Conservation (phyloP, 2,329 filamentous ascomycete species). For the Cladosporium sp. region DNA sequence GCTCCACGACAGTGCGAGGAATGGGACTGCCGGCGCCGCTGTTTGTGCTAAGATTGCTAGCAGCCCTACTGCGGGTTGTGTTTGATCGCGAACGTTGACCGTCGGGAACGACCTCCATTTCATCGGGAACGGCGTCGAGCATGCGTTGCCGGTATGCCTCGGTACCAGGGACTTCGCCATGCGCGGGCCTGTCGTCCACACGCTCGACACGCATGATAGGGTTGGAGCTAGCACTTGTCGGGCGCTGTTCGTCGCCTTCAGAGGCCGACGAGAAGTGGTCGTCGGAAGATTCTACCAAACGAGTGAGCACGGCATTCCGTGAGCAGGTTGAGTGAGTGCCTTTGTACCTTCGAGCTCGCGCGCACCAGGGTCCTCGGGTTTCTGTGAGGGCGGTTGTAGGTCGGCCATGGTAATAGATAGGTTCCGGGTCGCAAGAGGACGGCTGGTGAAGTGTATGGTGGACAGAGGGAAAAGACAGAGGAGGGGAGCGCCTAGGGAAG, state of each 20-base stretch:
- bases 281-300: slow-evolving; percentile 37
- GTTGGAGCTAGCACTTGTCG: slow-evolving; percentile 33
- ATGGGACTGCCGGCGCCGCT: slow-evolving; percentile 43
- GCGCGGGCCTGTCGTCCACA: slow-evolving; percentile 51
- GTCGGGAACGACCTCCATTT: slow-evolving; percentile 53
- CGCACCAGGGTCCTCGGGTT: slow-evolving; percentile 24
- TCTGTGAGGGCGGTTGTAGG: slow-evolving; percentile 25
- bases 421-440: no score
- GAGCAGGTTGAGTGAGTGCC: not conserved
- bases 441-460: not conserved
- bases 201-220: slow-evolving; percentile 58
- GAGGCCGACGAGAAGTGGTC: slow-evolving; percentile 62
- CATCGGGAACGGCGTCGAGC: slow-evolving; percentile 57
- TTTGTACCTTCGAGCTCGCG: slow-evolving; percentile 20
- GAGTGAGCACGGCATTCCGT: not conserved
- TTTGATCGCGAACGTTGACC: slow-evolving; percentile 35
- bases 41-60: slow-evolving; percentile 33
- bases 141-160: slow-evolving; percentile 52
- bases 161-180: slow-evolving; percentile 59
- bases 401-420: slow-evolving; percentile 21
- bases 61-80: slow-evolving; percentile 29
- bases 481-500: not conserved
- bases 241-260: slow-evolving; percentile 42
- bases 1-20: slow-evolving; percentile 56
- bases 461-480: not conserved